Conservation (phyloP, 2,329 filamentous ascomycete species). For the Fusarium albidum region DNA sequence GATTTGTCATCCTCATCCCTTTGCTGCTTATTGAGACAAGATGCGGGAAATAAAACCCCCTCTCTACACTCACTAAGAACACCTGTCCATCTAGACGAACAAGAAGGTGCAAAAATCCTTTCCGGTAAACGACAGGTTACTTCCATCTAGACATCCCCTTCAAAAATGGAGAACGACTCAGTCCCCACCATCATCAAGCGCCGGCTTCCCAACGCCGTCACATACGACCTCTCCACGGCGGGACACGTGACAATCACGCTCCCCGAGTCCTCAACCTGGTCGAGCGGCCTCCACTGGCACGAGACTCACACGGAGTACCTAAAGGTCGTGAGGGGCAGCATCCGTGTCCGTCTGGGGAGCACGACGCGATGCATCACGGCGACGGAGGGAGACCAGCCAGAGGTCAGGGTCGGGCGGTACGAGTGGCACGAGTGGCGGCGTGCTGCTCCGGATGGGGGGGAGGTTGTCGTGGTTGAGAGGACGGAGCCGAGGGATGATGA, state of each 20-base stretch:
- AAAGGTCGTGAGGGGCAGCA: constrained; percentile 49
- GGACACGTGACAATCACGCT: constrained; percentile 53
- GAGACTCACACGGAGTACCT: constrained; percentile 56
- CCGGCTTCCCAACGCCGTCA: constrained; percentile 30
- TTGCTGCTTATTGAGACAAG: no score
- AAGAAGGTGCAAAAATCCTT: no score
- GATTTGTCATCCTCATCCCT: no score
- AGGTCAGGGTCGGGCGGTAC: constrained; percentile 47
- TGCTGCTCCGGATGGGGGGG: constrained; percentile 43
- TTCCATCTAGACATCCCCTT: no score
- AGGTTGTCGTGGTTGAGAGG: constrained; percentile 54
- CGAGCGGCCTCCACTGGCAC: constrained; percentile 60
- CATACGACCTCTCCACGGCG: constrained; percentile 47
- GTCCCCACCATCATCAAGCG: constrained; percentile 8
- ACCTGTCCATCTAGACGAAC: no score
- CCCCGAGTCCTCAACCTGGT: constrained; percentile 54
- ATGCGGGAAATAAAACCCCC: no score
- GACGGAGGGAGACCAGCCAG: constrained; percentile 26
- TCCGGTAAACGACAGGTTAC: no score
- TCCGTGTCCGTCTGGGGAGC: constrained; percentile 37
- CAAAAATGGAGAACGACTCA: background rate
- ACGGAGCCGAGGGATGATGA: constrained; percentile 54
- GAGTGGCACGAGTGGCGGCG: constrained; percentile 57
- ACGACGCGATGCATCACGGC: constrained; percentile 31
- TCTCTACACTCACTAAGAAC: no score